Evolutionary conservation across 345 rosid genomes (phyloP), one percentile per base, ranked within the genome.

Genomic region (Ricinus communis): DNA sequence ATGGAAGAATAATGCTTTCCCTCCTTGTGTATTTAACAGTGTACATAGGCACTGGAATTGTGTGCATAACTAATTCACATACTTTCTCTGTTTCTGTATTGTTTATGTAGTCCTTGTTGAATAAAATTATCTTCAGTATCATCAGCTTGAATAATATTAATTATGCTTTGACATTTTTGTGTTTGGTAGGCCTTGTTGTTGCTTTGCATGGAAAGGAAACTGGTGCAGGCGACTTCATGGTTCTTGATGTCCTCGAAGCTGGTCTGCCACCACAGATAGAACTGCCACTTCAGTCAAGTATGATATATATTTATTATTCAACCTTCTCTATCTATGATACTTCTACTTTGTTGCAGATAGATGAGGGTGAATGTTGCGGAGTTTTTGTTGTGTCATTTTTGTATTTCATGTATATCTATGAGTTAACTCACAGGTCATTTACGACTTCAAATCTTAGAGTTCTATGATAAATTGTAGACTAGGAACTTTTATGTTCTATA

Each of bases 161-260:
- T 79, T 67, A 43, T 72, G 27, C 43, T 43, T 64, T 76, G 47
- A 69, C 54, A 19, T 30, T 56, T n/a, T 53, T 82, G 45, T 65
- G 63, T 69, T 69, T 77, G 77, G 71, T 76, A 95, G 97, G 99
- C 62, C 77, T 84, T 67, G 90, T 95, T 74, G 91, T 86, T 53
- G 96, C 96, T 55, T 76, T 95, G 79, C 92, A 82, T 80, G 97
- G 97, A 75, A 90, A 82, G 86, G 97, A 95, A 82, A 88, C 96
- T 66, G 81, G 74, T 74, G 85, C 88, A 28, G 98, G 97, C 43
- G 90, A 88, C 43, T 91, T 93, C 79, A 57, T 83, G 70, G 99
- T 95, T 82, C 82, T 81, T 74, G 97, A 90, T 77, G 83, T 92
- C 70, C 83, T 90, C 54, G 98, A 95, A 79, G 94, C 98, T 78